These are phyloP conservation scores for Xylaria hypoxylon DNA, from an alignment of 2,329 filamentous ascomycete genomes.

Conservation along the genomic window DNA sequence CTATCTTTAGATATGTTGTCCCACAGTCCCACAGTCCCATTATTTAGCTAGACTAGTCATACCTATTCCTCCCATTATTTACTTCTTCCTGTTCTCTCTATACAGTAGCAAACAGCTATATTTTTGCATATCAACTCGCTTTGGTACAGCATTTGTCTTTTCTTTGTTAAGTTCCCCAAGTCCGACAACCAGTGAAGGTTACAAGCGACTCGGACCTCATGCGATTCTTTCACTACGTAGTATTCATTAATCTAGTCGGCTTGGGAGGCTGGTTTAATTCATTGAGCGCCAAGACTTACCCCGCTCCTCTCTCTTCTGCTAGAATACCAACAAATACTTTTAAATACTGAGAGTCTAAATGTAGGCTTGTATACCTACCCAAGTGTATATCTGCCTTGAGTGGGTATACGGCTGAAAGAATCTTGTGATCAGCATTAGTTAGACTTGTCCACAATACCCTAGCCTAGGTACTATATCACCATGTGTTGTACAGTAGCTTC, in stretches of 20 bases:
- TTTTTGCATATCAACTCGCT: not conserved
- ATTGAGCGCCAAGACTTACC: constrained; percentile 22
- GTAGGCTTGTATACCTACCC: not conserved
- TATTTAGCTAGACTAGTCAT: too few relatives aligned
- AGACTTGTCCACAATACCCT: not conserved
- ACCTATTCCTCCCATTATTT: too few relatives aligned
- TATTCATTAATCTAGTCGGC: not conserved
- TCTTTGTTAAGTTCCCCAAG: too few relatives aligned
- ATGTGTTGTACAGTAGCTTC: constrained; percentile 1
- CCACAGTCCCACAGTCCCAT: too few relatives aligned
- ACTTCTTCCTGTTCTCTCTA: too few relatives aligned
- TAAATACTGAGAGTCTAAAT: constrained; percentile 1
- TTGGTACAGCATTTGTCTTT: too few relatives aligned
- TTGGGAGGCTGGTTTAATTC: constrained; percentile 11
- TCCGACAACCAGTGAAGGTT: too few relatives aligned
- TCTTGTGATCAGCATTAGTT: not conserved
- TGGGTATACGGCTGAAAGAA: not conserved
- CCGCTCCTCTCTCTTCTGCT: constrained; percentile 13
- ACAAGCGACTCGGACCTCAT: not conserved
- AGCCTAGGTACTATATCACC: not conserved
- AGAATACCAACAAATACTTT: not conserved
- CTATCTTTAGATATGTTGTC: too few relatives aligned
- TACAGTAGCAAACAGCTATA: not conserved
- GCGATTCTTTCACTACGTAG: not conserved
- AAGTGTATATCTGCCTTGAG: not conserved